Evolutionary conservation across 257 asterid species (phyloP).

Genomic region (Henckelia pumila): DNA sequence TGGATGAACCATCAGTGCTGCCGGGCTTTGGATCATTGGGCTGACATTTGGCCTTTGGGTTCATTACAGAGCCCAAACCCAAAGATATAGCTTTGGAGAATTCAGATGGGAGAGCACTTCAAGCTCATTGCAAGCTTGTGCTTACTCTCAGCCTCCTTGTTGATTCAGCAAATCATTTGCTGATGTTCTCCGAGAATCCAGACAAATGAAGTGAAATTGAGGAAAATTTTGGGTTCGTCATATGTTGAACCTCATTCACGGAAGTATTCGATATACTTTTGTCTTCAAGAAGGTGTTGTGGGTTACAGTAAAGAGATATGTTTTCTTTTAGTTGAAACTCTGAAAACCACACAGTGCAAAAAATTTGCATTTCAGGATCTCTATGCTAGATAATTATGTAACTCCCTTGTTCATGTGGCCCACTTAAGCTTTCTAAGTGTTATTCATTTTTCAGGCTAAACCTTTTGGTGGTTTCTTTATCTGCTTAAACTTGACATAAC

Average conservation of each 20-base stretch:
- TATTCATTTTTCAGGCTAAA: constrained; percentile 15
- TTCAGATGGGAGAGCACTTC: background rate
- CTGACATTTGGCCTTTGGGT: too few relatives aligned
- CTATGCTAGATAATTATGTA: constrained; percentile 18
- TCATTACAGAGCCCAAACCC: too few relatives aligned
- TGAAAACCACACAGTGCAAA: background rate
- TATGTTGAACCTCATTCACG: constrained; percentile 1
- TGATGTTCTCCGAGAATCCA: constrained; percentile 1
- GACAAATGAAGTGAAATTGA: constrained; percentile 6
- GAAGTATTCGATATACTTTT: too few relatives aligned
- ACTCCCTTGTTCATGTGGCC: constrained; percentile 15
- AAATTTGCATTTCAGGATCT: constrained; percentile 4
- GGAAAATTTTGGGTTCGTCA: background rate
- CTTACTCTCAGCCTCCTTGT: background rate
- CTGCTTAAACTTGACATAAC: constrained; percentile 4
- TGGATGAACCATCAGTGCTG: too few relatives aligned
- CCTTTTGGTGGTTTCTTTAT: constrained; percentile 6
- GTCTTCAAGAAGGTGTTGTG: background rate
- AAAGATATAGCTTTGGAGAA: too few relatives aligned
- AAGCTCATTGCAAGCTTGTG: background rate
- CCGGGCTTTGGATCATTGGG: too few relatives aligned
- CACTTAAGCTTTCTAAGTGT: constrained; percentile 16
- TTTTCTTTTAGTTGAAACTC: background rate
- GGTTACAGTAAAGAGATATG: background rate
- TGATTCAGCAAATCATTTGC: background rate